Conservation (phyloP, 1,139 yeast species). For the Debaryomyces psychrophilus region DNA sequence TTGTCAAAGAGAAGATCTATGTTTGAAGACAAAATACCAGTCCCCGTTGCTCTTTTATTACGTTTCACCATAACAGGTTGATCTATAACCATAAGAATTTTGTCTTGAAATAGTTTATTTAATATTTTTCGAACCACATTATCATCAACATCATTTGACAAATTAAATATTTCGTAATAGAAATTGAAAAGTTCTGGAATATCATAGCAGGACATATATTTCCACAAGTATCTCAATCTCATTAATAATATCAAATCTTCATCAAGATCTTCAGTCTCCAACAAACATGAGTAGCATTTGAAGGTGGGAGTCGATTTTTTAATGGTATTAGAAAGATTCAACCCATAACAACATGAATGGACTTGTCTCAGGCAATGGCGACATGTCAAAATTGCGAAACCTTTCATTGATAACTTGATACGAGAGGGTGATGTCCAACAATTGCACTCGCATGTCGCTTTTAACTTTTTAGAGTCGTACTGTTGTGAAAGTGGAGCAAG, state of each 20-base stretch:
- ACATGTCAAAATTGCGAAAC: constrained; percentile 13
- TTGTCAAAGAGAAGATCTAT: constrained; percentile 16
- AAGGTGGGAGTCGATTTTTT: background rate
- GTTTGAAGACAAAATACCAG: constrained; percentile 16
- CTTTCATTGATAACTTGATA: constrained; percentile 7
- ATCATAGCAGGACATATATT: constrained; percentile 14
- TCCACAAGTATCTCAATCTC: constrained; percentile 24
- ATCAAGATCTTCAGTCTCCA: constrained; percentile 12
- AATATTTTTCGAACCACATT: constrained; percentile 14
- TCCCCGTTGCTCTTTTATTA: constrained; percentile 15
- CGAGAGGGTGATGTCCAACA: background rate
- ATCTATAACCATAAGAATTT: constrained; percentile 15
- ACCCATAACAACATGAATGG: constrained; percentile 22
- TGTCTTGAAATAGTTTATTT: constrained; percentile 22
- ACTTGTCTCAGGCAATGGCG: constrained; percentile 17
- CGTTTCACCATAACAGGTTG: constrained; percentile 13
- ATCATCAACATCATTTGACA: constrained; percentile 7
- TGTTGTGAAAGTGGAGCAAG: constrained; percentile 1
- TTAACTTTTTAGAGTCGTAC: background rate
- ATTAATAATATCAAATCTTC: constrained; percentile 17
- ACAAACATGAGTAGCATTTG: constrained; percentile 22
- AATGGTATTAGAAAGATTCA: constrained; percentile 8
- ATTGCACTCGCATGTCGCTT: constrained; percentile 8
- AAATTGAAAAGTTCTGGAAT: constrained; percentile 19
- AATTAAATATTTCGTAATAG: constrained; percentile 14